Base-by-base conservation (phyloP, 495 filamentous ascomycete species). In the Penicillium herquei region DNA sequence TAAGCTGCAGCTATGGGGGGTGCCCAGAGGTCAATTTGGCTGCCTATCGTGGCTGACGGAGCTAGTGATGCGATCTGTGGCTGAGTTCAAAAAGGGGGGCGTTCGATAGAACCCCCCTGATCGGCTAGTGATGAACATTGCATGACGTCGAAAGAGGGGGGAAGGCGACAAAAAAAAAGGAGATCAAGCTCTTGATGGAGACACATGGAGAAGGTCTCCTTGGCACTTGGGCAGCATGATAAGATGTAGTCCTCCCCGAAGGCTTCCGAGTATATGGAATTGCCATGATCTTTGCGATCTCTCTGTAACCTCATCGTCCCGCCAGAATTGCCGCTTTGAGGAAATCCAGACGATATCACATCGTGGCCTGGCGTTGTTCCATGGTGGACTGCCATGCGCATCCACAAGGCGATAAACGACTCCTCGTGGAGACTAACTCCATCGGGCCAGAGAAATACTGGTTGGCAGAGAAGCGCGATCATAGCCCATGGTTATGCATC, bases 11-110 rank as follows among this genome's bases (percentile, higher is more conserved):
- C 21, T 26, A 26, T 26, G 21, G 21, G 4, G 21, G 4, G 21
- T 4, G 21, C 21, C 21, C 31, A 26, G n/a, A 8, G 52, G 49
- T 55, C 44, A 49, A 59, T 56, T 26, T 49, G 52, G 56, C 50
- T 63, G 60, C 60, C 60, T 63, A 37, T 48, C 52, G 59, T 58
- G 59, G 59, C 60, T 63, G 35, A 35, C 13, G 14, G 47, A 51
- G 45, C 45, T 49, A 43, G 31, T 53, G 53, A 60, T 60, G 47
- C 53, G 51, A 49, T 53, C 52, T 60, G 58, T 56, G 58, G 58
- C 58, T 55, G 49, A 60, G 52, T 26, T 26, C 7, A 49, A 57
- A 54, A 47, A 34, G 50, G 58, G 54, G 21, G 21, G 21, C 21
- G 49, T 11, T 32, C 18, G 43, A n/a, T n/a, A 30, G 26, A 26